Evolutionary conservation across 305 asterid genomes (phyloP), one percentile per base, ranked within the genome.

Genomic region (Fraxinus dipetala): DNA sequence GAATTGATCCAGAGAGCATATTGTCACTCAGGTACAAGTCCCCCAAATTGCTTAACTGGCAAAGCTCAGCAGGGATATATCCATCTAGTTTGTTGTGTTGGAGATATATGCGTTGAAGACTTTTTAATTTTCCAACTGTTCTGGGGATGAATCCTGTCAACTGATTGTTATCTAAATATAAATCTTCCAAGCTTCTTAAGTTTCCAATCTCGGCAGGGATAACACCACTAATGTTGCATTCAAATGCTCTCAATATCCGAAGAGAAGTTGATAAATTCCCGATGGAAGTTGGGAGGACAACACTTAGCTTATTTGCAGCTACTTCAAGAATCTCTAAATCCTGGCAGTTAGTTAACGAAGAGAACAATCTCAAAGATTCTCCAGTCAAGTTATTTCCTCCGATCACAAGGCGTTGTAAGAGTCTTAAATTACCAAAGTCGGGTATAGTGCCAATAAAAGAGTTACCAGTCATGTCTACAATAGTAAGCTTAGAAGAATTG

Each of bases 401-500:
- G 0, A 82, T 74, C 6, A 13, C 0, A 48, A 82, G 82, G 6
- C 40, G 18, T 0, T 4, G 5, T 10, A 78, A 5, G 18, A 48
- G 51, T 67, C 40, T 63, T 65, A 70, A 6, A 13, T 77, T 78
- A 8, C 85, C 85, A 14, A 85, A 75, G 6, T 56, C 6, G 0
- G 80, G 85, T 5, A 82, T 45, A 1, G 70, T 36, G 54, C 85
- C 85, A 0, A n/a, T 35, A 16, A 85, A 72, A 2, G 45, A 38
- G 76, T 82, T 85, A 0, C 1, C 11, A 4, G 1, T 0, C 69
- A 85, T 31, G 43, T 16, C 75, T 32, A 82, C 1, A 0, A 67
- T 2, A 7, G 78, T 11, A 14, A 85, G 82, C 13, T 69, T 38
- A 28, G 88, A 82, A 56, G 88, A 69, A 70, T 85, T 85, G n/a